Evolutionary conservation across 805 yeast species (phyloP).

Genomic region (Cephaloascus fragrans): DNA sequence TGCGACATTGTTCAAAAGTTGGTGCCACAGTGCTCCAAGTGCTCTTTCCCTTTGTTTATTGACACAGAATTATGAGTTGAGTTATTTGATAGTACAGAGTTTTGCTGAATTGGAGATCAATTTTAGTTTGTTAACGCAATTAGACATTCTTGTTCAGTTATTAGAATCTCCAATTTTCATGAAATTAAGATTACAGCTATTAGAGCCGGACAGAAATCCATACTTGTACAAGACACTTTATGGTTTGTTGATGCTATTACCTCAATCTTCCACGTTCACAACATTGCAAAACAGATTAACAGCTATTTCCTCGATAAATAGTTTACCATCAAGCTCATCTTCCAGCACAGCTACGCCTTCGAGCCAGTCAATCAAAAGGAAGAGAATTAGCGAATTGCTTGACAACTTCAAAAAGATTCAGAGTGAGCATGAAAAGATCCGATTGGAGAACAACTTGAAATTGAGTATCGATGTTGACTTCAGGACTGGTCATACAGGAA

Average conservation of each 20-base stretch:
- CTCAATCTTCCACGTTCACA: constrained; percentile 88
- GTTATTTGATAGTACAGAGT: constrained; percentile 72
- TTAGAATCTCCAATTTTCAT: constrained; percentile 91
- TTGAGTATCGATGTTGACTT: background rate
- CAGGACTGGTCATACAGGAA: background rate
- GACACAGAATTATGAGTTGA: constrained; percentile 82
- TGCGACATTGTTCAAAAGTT: constrained; percentile 68
- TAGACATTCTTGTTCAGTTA: constrained; percentile 83
- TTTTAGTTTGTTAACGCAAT: constrained; percentile 69
- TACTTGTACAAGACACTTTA: constrained; percentile 78
- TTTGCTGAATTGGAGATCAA: constrained; percentile 77
- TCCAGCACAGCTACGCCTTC: constrained; percentile 8
- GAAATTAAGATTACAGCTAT: constrained; percentile 72
- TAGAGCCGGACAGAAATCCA: constrained; percentile 79
- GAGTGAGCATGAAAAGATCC: constrained; percentile 21
- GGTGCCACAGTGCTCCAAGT: constrained; percentile 91
- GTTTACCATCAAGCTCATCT: constrained; percentile 6
- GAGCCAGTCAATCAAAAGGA: constrained; percentile 8
- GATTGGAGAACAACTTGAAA: constrained; percentile 2
- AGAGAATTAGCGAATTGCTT: constrained; percentile 20
- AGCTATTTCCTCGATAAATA: constrained; percentile 37
- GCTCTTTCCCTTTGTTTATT: constrained; percentile 76
- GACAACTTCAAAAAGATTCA: constrained; percentile 42
- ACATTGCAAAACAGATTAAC: constrained; percentile 68
- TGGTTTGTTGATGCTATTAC: constrained; percentile 87